Base-by-base conservation (phyloP, 1,284 basidiomycete genomes). In the Ceratobasidium sp. region DNA sequence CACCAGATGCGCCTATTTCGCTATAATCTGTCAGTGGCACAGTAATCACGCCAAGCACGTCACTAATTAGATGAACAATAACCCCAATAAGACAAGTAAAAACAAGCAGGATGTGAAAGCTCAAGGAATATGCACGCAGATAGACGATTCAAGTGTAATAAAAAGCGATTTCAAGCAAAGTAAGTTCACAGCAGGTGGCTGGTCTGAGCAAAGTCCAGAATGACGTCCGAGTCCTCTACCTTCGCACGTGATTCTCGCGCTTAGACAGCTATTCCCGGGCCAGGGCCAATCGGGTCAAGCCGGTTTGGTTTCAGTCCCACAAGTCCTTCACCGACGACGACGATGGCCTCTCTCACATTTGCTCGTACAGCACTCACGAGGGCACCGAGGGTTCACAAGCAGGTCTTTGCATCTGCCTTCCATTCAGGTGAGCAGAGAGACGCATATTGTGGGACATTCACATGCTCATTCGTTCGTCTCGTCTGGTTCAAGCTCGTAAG, bases 271-370 rank as follows among this genome's bases (percentile, higher is more conserved):
- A 28, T 58, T n/a, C 3, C 66, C 54, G 28, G 9, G 23, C 54
- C 66, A 41, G 66, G 43, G n/a, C 66, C 66, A 70, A 70, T 70
- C 66, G 66, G 66, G 66, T 70, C 28, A 58, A 70, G 66, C 54
- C 66, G 66, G 66, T 70, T 70, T 70, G 66, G 66, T 70, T 70
- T 70, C 66, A 58, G 66, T 55, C 47, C 66, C 54, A 49, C 54
- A 41, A 44, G 18, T 47, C 23, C 30, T 16, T 49, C 44, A 43
- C 57, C 66, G 28, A 57, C 55, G 30, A 41, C 64, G 32, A 58
- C 54, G 41, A 70, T 70, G 66, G 54, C 66, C 54, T 70, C 66
- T 41, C 54, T 70, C 23, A 38, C 54, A 46, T 46, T 54, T 38
- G 66, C 46, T 35, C 66, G 66, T 32, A 47, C 66, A 47, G 66